phyloP scores from a whole-genome alignment of 2,329 filamentous ascomycete species.

The Colletotrichum sp. region DNA sequence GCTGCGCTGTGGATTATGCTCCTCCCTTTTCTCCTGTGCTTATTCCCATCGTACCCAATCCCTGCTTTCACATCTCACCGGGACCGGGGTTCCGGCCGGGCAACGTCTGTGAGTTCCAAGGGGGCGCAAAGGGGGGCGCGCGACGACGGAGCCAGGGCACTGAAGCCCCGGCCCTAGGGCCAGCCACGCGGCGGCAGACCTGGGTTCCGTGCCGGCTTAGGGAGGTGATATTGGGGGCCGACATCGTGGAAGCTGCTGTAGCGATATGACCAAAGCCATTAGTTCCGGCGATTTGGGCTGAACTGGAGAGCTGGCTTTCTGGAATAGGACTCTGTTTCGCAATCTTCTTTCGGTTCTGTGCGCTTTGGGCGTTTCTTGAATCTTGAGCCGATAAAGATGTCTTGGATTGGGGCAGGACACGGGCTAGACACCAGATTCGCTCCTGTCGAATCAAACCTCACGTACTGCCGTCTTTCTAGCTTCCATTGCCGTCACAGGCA shows the following conservation, averaged over 20 bases:
- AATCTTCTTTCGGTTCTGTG: background rate
- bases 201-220: background rate
- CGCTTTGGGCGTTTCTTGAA: background rate
- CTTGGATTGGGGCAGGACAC: background rate
- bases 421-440: background rate
- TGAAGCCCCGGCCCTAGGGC: background rate
- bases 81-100: slow-evolving; percentile 1
- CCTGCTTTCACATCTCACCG: background rate
- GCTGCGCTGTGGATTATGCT: background rate
- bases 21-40: background rate
- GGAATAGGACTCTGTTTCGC: background rate
- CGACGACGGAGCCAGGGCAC: background rate
- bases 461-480: background rate
- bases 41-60: background rate
- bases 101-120: background rate
- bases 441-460: background rate
- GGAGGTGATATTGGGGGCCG: slow-evolving; percentile 5
- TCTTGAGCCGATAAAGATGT: background rate
- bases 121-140: background rate
- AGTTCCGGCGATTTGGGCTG: background rate
- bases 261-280: background rate
- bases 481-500: background rate
- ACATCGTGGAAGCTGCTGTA: background rate
- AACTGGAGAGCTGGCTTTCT: background rate
- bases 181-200: background rate